Base-by-base conservation (phyloP, 140 eudicot genomes). In the Bidens hawaiensis region DNA sequence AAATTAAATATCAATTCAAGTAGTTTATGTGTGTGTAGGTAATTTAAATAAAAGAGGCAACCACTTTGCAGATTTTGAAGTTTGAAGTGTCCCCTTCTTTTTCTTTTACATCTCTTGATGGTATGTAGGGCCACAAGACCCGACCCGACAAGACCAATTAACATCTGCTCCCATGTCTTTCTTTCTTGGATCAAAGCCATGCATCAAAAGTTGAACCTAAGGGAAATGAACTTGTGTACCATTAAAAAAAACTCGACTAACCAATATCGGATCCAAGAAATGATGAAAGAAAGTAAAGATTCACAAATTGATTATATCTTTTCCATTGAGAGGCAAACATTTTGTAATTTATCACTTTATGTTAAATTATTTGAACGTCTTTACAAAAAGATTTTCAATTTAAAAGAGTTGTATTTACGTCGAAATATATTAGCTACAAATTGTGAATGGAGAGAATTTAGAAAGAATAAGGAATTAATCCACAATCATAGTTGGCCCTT, bases 61-160 rank as follows among this genome's bases (percentile, higher is more conserved):
- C 82, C 22, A 81, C 86, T 78, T 81, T 73, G 81, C 81, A 76
- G n/a, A n/a, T n/a, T n/a, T n/a, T n/a, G n/a, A n/a, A n/a, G 72
- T 36, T 38, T 62, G 74, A 47, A 27, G 73, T 57, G 56, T 49
- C 62, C 58, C 60, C 66, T 23, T 13, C 21, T 11, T 49, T 36
- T 36, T 31, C 46, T 33, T 71, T 71, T 59, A 36, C 42, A 36
- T 36, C 14, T 63, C 27, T 65, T 58, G 62, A 66, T 48, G 36
- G 2, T 38, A 67, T 38, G 50, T 13, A 19, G 51, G 71, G 50
- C 71, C 79, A 66, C 74, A 36, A 65, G 73, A 57, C 78, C 78
- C 78, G 78, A 74, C 74, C 78, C 74, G 73, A 73, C 69, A 34
- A 73, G 78, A 73, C 74, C 63, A 66, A n/a, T n/a, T n/a, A n/a